Conservation (phyloP, 345 rosid genomes). For the Ceriops decandra region DNA sequence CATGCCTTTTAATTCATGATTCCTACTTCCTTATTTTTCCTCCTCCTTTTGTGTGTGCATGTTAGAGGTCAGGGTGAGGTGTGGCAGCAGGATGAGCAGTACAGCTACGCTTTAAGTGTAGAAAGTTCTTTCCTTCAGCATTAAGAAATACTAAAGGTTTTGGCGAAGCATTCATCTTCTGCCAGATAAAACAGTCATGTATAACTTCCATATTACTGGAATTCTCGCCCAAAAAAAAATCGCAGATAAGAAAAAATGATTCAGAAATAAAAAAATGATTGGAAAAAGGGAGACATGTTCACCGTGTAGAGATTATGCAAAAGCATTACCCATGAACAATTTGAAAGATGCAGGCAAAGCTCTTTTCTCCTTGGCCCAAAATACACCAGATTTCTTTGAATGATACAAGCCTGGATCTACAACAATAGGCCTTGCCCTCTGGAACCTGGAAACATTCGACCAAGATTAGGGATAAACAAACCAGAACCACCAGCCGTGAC, state of each 20-base stretch:
- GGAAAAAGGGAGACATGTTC: not conserved
- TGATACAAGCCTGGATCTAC: constrained; percentile 93
- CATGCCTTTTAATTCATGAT: not conserved
- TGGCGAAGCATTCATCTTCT: not conserved
- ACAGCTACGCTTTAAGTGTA: no score
- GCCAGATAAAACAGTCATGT: not conserved
- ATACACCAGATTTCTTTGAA: constrained; percentile 70
- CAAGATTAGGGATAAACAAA: constrained; percentile 1
- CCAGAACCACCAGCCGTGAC: not conserved
- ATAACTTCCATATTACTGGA: not conserved
- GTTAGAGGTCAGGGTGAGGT: no score
- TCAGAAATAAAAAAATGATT: no score
- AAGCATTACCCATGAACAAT: constrained; percentile 64
- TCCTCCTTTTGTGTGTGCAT: no score
- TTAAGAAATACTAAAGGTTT: not conserved
- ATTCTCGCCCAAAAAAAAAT: no score
- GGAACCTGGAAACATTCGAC: constrained; percentile 42
- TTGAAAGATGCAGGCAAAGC: constrained; percentile 86
- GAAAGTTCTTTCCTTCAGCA: not conserved
- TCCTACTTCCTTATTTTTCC: no score
- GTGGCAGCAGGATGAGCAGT: no score
- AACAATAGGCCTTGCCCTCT: constrained; percentile 82
- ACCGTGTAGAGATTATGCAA: constrained; percentile 2
- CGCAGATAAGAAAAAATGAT: no score
- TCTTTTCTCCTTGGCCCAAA: constrained; percentile 86